phyloP scores from a whole-genome alignment of 352 stramenopile species.

The Phytophthora tubulina region DNA sequence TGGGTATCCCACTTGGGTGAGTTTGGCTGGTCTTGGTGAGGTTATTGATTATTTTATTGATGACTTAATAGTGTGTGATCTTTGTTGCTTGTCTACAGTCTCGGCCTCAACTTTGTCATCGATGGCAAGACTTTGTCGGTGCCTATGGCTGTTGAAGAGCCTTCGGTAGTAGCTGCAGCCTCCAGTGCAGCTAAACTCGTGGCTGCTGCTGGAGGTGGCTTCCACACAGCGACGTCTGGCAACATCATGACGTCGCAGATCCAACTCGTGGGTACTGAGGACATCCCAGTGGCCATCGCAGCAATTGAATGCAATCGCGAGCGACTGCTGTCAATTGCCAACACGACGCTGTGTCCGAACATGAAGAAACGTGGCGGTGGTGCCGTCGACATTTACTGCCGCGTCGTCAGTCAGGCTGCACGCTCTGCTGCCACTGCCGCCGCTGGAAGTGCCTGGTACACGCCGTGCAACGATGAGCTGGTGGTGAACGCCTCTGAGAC shows the following conservation, averaged over 20 bases:
- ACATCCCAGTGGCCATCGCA: slow-evolving; percentile 62
- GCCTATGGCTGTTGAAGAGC: slow-evolving; percentile 89
- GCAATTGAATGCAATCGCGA: slow-evolving; percentile 65
- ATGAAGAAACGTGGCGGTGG: slow-evolving; percentile 90
- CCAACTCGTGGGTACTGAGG: slow-evolving; percentile 78
- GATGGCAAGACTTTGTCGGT: slow-evolving; percentile 83
- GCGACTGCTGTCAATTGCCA: slow-evolving; percentile 72
- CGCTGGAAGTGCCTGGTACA: slow-evolving; percentile 62
- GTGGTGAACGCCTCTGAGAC: slow-evolving; percentile 49
- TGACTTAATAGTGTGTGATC: slow-evolving; percentile 9
- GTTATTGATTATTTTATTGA: not conserved
- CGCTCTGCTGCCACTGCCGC: slow-evolving; percentile 32
- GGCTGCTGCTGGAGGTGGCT: slow-evolving; percentile 73
- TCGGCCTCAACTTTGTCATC: slow-evolving; percentile 89
- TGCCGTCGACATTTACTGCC: slow-evolving; percentile 83
- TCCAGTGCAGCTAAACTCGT: slow-evolving; percentile 89
- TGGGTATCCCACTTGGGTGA: slow-evolving; percentile 85
- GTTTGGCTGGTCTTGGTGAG: slow-evolving; percentile 12
- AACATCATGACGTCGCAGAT: slow-evolving; percentile 92
- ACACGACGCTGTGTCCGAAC: slow-evolving; percentile 82
- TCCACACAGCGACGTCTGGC: slow-evolving; percentile 73
- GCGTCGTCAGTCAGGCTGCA: slow-evolving; percentile 68
- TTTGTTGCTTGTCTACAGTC: slow-evolving; percentile 32
- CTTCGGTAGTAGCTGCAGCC: slow-evolving; percentile 85
- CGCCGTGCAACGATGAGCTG: slow-evolving; percentile 62